Evolutionary conservation across 306 rosid genomes (phyloP).

Genomic region (Pueraria montana): DNA sequence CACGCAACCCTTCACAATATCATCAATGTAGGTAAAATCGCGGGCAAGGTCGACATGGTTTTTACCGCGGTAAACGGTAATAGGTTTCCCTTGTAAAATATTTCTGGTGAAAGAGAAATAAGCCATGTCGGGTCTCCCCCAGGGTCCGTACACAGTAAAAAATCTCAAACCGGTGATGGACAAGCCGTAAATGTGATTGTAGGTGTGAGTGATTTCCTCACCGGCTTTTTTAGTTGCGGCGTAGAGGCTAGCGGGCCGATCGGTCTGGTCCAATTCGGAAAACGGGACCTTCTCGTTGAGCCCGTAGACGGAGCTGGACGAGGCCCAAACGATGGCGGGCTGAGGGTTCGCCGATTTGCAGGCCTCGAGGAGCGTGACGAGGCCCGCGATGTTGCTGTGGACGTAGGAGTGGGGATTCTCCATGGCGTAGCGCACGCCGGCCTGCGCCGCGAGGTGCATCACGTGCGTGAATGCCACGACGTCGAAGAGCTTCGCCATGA

Average conservation of each 20-base stretch:
- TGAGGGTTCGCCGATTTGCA: slow-evolving; percentile 84
- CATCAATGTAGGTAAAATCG: slow-evolving; percentile 86
- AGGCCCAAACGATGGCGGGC: slow-evolving; percentile 87
- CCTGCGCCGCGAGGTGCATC: slow-evolving; percentile 95
- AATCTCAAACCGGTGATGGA: slow-evolving; percentile 87
- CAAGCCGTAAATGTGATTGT: slow-evolving; percentile 83
- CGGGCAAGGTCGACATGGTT: slow-evolving; percentile 78
- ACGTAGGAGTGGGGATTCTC: slow-evolving; percentile 86
- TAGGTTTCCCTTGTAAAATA: slow-evolving; percentile 87
- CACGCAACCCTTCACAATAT: slow-evolving; percentile 83
- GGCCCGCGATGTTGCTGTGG: slow-evolving; percentile 92
- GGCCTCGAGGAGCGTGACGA: slow-evolving; percentile 80
- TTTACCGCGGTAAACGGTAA: slow-evolving; percentile 87
- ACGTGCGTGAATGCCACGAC: slow-evolving; percentile 86
- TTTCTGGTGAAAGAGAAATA: slow-evolving; percentile 80
- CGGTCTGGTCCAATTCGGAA: slow-evolving; percentile 81
- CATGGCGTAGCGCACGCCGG: slow-evolving; percentile 93
- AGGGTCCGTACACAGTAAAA: slow-evolving; percentile 92
- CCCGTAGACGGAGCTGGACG: slow-evolving; percentile 90
- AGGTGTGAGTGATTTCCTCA: slow-evolving; percentile 86
- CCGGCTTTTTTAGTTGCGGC: slow-evolving; percentile 96
- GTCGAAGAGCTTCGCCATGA: slow-evolving; percentile 78
- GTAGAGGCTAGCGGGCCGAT: slow-evolving; percentile 78
- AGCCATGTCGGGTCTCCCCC: slow-evolving; percentile 98
- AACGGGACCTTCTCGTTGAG: slow-evolving; percentile 77